Conservation (phyloP, 768 basidiomycete species). For the Fomitopsis serialis region DNA sequence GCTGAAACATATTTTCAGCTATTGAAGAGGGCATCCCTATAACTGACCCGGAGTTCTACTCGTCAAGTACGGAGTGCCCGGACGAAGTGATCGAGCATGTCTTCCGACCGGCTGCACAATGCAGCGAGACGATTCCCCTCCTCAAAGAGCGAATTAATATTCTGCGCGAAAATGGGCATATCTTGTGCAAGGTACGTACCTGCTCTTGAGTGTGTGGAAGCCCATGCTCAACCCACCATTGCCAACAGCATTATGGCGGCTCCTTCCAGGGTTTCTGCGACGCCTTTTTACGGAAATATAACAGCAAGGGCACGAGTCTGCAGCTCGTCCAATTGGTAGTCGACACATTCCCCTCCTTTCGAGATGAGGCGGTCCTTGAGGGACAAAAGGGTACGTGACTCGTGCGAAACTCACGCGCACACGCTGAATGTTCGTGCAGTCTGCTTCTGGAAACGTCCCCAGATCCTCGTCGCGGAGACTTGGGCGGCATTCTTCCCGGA, state of each 20-base stretch:
- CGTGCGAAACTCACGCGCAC: not conserved
- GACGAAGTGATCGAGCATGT: slow-evolving; percentile 63
- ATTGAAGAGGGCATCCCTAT: slow-evolving; percentile 74
- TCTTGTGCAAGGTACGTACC: slow-evolving; percentile 59
- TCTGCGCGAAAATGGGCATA: slow-evolving; percentile 72
- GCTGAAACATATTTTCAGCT: slow-evolving; percentile 36
- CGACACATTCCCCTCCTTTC: slow-evolving; percentile 68
- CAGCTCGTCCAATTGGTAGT: slow-evolving; percentile 69
- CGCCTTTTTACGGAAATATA: slow-evolving; percentile 48
- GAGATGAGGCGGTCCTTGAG: slow-evolving; percentile 58
- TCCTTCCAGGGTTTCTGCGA: slow-evolving; percentile 65
- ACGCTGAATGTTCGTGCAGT: slow-evolving; percentile 37
- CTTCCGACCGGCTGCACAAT: slow-evolving; percentile 57
- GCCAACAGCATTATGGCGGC: slow-evolving; percentile 54
- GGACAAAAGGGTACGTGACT: slow-evolving; percentile 50
- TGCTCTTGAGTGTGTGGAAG: not conserved
- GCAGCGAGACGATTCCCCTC: slow-evolving; percentile 63
- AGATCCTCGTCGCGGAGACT: slow-evolving; percentile 86
- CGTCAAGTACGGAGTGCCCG: slow-evolving; percentile 63
- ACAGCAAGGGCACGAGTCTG: slow-evolving; percentile 59
- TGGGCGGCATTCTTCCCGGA: slow-evolving; percentile 89
- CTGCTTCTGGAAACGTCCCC: slow-evolving; percentile 84
- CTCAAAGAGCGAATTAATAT: slow-evolving; percentile 65
- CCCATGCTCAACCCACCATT: not conserved
- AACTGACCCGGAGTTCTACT: slow-evolving; percentile 75